These are phyloP conservation scores for Entrophospora sp. DNA, from an alignment of 192 early-diverging fungal genomes.

Conservation along the genomic window DNA sequence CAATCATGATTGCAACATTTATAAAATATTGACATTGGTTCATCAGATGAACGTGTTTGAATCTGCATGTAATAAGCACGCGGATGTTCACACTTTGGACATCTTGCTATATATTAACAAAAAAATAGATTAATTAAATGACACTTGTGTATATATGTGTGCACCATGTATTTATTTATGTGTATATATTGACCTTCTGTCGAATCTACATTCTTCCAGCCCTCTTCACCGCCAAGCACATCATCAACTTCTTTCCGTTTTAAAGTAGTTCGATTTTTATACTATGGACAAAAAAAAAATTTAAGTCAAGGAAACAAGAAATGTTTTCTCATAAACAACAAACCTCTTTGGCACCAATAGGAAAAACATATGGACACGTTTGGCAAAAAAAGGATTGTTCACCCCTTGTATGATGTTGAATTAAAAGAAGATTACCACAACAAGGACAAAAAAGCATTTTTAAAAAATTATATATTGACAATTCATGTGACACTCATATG, in stretches of 20 bases:
- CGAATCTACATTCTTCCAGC: slow-evolving; percentile 77
- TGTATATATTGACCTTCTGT: slow-evolving; percentile 40
- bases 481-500: too few relatives aligned
- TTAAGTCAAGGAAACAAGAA: background rate
- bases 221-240: slow-evolving; percentile 84
- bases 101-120: slow-evolving; percentile 40
- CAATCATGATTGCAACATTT: slow-evolving; percentile 69
- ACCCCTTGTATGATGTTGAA: slow-evolving; percentile 48
- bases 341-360: slow-evolving; percentile 47
- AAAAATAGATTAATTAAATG: background rate
- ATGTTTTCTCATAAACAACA: background rate
- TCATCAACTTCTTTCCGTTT: slow-evolving; percentile 86
- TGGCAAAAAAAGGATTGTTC: slow-evolving; percentile 68
- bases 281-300: background rate
- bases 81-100: slow-evolving; percentile 62
- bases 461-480: too few relatives aligned
- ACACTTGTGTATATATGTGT: too few relatives aligned
- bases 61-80: slow-evolving; percentile 79
- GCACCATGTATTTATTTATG: too few relatives aligned
- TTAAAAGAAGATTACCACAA: slow-evolving; percentile 77
- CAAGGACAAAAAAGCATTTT: slow-evolving; percentile 83
- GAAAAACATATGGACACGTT: slow-evolving; percentile 81
- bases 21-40: slow-evolving; percentile 90
- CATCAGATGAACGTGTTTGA: slow-evolving; percentile 91
- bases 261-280: slow-evolving; percentile 39